phyloP scores from a whole-genome alignment of 2,329 filamentous ascomycete genomes.

The Neonectria magnoliae region DNA sequence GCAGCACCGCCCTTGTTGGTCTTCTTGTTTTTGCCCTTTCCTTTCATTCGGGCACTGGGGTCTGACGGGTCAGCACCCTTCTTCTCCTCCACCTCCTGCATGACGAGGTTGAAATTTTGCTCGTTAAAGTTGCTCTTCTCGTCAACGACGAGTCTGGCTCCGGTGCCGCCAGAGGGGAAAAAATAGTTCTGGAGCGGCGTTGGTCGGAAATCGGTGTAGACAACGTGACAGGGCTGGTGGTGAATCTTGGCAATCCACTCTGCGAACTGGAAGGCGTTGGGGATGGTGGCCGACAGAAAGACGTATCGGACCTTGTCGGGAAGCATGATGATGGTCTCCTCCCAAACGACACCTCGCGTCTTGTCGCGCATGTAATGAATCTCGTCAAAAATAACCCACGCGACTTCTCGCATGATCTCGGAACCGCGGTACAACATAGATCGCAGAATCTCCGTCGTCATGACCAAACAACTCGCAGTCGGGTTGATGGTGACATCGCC shows the following conservation, averaged over 20 bases:
- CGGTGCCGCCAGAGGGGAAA: slow-evolving; percentile 90
- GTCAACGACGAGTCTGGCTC: slow-evolving; percentile 93
- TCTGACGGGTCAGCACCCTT: slow-evolving; percentile 87
- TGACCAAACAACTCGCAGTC: slow-evolving; percentile 95
- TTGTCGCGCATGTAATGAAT: slow-evolving; percentile 99
- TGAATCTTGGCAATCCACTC: slow-evolving; percentile 99
- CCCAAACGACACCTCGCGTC: slow-evolving; percentile 95
- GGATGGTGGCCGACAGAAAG: slow-evolving; percentile 97
- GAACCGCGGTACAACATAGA: slow-evolving; percentile 98
- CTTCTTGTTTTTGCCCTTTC: slow-evolving; percentile 91
- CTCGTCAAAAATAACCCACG: slow-evolving; percentile 98
- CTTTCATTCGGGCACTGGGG: slow-evolving; percentile 80
- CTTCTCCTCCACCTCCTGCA: slow-evolving; percentile 87
- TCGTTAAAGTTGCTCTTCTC: slow-evolving; percentile 97
- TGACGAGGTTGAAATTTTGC: slow-evolving; percentile 96
- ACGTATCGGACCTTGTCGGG: slow-evolving; percentile 99
- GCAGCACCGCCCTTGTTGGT: slow-evolving; percentile 86
- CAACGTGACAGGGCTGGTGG: slow-evolving; percentile 96
- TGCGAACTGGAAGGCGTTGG: slow-evolving; percentile 98
- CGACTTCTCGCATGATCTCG: slow-evolving; percentile 99
- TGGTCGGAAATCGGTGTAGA: slow-evolving; percentile 98
- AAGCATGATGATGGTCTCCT: slow-evolving; percentile 97
- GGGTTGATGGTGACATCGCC: slow-evolving; percentile 99
- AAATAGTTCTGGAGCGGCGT: slow-evolving; percentile 98
- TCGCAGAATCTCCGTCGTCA: slow-evolving; percentile 99